Evolutionary conservation across 2,329 filamentous ascomycete species (phyloP), one percentile per base, ranked within the genome.

Genomic region (Didymella sp.): DNA sequence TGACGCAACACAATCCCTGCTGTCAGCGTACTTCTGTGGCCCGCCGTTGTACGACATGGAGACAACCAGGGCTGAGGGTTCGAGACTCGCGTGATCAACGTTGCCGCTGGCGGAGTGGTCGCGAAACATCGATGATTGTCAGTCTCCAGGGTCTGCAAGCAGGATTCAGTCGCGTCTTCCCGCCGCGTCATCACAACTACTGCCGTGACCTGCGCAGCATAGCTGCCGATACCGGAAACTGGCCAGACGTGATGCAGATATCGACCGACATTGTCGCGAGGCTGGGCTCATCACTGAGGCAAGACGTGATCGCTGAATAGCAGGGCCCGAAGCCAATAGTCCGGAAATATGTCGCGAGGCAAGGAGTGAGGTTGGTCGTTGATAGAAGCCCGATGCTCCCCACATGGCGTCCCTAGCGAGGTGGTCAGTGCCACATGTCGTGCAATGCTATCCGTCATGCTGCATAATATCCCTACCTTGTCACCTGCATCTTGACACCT

Each of bases 321-420:
- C 25, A 25, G 17, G n/a, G n/a, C 19, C 44, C 43, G 37, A 40
- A 38, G 44, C 37, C 49, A 17, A 49, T 52, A 52, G 31, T 43
- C n/a, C 21, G 27, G 15, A 9, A 43, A 13, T 22, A 38, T 8
- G 47, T 24, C 27, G 27, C 22, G 21, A 33, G 30, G 43, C 42
- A 52, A 46, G 48, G 37, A 47, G 51, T 48, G 54, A 52, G 54
- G 47, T 47, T 56, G 35, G 55, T 58, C 55, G 55, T 58, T 53
- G 45, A 58, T 50, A 58, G 44, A 58, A 58, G 25, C 37, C 45
- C 38, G 41, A 42, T 4, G 31, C 37, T 58, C 49, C 50, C 55
- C 55, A 58, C 50, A 53, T 50, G 50, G 50, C 55, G 55, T n/a
- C 38, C 22, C 48, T 58, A 58, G 55, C 50, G 55, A 35, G 30